Percentiles rank a stretch among this genome's conserved stretches.
Conservation (phyloP, 1,284 basidiomycete species). For the Polyporus tsugae region DNA sequence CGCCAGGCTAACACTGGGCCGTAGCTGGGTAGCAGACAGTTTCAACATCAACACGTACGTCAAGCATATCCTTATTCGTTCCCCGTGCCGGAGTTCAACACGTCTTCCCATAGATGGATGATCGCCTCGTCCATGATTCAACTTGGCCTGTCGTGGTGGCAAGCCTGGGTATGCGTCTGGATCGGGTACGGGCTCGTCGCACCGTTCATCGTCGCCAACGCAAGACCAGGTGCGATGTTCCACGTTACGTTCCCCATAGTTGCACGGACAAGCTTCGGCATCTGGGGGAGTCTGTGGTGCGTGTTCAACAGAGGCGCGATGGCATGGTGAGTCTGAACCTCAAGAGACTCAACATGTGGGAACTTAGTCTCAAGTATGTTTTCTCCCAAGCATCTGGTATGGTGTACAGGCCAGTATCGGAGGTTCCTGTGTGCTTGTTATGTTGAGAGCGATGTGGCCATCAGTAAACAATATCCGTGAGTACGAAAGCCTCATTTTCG, state of each 20-base stretch:
- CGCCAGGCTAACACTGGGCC: not conserved
- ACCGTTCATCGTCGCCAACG: slow-evolving; percentile 81
- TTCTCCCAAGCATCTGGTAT: slow-evolving; percentile 69
- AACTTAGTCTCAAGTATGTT: not conserved
- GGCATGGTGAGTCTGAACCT: slow-evolving; percentile 63
- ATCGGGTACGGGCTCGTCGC: slow-evolving; percentile 79
- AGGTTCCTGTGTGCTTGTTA: slow-evolving; percentile 77
- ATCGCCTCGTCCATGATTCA: slow-evolving; percentile 81
- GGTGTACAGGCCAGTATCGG: slow-evolving; percentile 87
- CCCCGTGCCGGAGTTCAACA: slow-evolving; percentile 13
- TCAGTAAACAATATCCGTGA: slow-evolving; percentile 73
- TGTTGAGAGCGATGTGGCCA: slow-evolving; percentile 79
- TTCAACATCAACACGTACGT: slow-evolving; percentile 85
- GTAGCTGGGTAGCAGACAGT: slow-evolving; percentile 81
- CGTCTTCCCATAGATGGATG: slow-evolving; percentile 63
- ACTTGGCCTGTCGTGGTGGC: slow-evolving; percentile 83
- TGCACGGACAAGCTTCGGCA: slow-evolving; percentile 78
- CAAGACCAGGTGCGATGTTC: slow-evolving; percentile 82
- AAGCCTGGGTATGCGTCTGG: slow-evolving; percentile 83
- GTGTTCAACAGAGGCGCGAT: slow-evolving; percentile 83
- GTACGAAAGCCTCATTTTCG: slow-evolving; percentile 38
- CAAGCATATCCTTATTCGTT: slow-evolving; percentile 12
- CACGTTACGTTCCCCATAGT: slow-evolving; percentile 87
- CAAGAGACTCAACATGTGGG: slow-evolving; percentile 5
- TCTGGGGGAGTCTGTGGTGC: slow-evolving; percentile 87